phyloP scores from a whole-genome alignment of 495 filamentous ascomycete species.

The Penicillium bovifimosum region DNA sequence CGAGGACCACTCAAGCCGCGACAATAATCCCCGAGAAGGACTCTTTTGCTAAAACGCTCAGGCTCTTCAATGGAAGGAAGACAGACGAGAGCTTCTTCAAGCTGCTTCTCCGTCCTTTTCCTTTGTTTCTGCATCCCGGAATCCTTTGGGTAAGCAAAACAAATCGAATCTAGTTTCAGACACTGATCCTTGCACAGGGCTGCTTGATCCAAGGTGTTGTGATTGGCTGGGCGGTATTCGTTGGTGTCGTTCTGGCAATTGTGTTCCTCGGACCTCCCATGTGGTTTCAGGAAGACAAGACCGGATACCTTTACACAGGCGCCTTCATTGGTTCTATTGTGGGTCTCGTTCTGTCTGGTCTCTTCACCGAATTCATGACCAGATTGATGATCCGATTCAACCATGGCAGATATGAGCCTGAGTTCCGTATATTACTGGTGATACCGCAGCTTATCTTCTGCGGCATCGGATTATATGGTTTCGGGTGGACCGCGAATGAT shows the following conservation, averaged over 20 bases:
- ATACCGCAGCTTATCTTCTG: conserved; percentile 74
- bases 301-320: conserved; percentile 83
- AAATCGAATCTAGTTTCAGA: neutral
- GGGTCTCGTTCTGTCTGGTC: conserved; percentile 70
- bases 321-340: conserved; percentile 79
- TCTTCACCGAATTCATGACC: conserved; percentile 67
- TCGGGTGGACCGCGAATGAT: conserved; percentile 63
- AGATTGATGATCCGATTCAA: conserved; percentile 67
- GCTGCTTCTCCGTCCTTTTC: conserved; percentile 57
- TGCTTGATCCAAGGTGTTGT: conserved; percentile 85
- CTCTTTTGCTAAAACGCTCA: conserved; percentile 51
- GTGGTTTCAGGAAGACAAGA: conserved; percentile 74
- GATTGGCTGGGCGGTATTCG: conserved; percentile 94
- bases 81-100: conserved; percentile 58
- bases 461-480: conserved; percentile 76
- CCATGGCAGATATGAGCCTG: conserved; percentile 79
- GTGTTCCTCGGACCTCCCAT: conserved; percentile 77
- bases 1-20: conserved; percentile 11
- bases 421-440: conserved; percentile 79
- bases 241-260: conserved; percentile 78
- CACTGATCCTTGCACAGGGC: conserved; percentile 38
- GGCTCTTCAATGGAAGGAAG: conserved; percentile 76
- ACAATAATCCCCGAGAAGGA: conserved; percentile 33
- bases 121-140: conserved; percentile 71
- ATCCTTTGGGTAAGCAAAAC: conserved; percentile 63